Conservation (phyloP, 116 monocot genomes). For the Trichopus zeylanicus region DNA sequence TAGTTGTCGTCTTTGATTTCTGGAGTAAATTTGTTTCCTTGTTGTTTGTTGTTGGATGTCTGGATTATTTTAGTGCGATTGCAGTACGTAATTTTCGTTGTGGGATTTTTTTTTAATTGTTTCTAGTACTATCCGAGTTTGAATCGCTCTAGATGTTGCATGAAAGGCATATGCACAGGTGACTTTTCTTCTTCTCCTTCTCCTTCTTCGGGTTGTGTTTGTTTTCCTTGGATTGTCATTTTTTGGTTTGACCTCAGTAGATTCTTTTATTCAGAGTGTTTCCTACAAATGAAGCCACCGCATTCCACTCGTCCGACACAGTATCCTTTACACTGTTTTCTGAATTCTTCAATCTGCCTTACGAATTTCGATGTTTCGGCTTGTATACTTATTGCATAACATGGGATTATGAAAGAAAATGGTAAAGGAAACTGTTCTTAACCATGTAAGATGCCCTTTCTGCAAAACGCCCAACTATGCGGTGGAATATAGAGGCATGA, state of each 20-base stretch:
- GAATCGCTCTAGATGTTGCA: conserved; percentile 87
- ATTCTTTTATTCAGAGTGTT: conserved; percentile 54
- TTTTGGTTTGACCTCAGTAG: not conserved
- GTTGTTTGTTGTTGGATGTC: not conserved
- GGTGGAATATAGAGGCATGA: conserved; percentile 87
- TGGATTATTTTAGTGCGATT: not conserved
- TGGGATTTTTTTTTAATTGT: conserved; percentile 1
- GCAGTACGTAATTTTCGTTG: not conserved
- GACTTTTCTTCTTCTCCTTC: not conserved
- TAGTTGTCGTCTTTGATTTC: not conserved
- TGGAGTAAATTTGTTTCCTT: not conserved
- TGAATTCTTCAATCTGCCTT: no score
- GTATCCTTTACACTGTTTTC: conserved; percentile 86
- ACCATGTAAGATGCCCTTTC: conserved; percentile 70
- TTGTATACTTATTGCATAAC: not conserved
- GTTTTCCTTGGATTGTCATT: not conserved
- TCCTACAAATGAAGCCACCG: conserved; percentile 82
- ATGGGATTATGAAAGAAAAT: not conserved
- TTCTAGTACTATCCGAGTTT: conserved; percentile 82
- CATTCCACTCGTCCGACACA: conserved; percentile 69
- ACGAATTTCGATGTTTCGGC: not conserved
- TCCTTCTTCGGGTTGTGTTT: not conserved
- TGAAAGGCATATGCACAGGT: conserved; percentile 88
- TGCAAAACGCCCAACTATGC: conserved; percentile 91
- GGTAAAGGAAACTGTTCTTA: conserved; percentile 17